Conservation (phyloP, 2,329 filamentous ascomycete species). For the Xylaria multiplex region DNA sequence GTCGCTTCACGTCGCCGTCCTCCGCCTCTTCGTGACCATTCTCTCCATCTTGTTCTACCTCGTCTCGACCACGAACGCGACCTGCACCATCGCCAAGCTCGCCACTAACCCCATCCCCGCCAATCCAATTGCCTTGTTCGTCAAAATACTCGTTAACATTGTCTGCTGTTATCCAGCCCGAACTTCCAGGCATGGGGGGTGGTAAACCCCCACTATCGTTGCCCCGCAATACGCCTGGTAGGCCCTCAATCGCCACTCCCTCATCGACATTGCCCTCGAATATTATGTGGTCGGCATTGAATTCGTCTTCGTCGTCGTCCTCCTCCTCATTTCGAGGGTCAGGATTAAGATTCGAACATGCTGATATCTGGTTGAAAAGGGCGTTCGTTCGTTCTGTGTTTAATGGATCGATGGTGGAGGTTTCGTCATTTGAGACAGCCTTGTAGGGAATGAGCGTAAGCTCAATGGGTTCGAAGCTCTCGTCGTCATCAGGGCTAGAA, state of each 20-base stretch:
- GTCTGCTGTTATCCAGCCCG: constrained; percentile 89
- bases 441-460: constrained; percentile 70
- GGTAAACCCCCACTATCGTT: constrained; percentile 63
- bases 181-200: constrained; percentile 77
- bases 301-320: constrained; percentile 60
- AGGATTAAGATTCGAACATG: constrained; percentile 80
- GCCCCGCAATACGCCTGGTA: constrained; percentile 64
- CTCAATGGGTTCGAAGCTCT: constrained; percentile 72
- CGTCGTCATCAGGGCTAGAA: constrained; percentile 70
- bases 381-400: constrained; percentile 53
- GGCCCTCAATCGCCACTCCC: constrained; percentile 63
- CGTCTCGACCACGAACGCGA: constrained; percentile 63
- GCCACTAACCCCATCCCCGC: constrained; percentile 54
- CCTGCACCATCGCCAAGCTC: constrained; percentile 73
- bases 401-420: constrained; percentile 42
- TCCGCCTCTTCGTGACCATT: constrained; percentile 55
- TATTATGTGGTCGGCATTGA: constrained; percentile 60
- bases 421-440: constrained; percentile 43
- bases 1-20: constrained; percentile 50
- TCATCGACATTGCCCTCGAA: constrained; percentile 63
- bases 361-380: constrained; percentile 76
- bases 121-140: constrained; percentile 81
- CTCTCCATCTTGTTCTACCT: constrained; percentile 60
- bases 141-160: constrained; percentile 89
- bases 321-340: constrained; percentile 70